Evolutionary conservation across 768 basidiomycete species (phyloP), one percentile per base, ranked within the genome.

Genomic region (Rhodosporidiobolus odoratus): DNA sequence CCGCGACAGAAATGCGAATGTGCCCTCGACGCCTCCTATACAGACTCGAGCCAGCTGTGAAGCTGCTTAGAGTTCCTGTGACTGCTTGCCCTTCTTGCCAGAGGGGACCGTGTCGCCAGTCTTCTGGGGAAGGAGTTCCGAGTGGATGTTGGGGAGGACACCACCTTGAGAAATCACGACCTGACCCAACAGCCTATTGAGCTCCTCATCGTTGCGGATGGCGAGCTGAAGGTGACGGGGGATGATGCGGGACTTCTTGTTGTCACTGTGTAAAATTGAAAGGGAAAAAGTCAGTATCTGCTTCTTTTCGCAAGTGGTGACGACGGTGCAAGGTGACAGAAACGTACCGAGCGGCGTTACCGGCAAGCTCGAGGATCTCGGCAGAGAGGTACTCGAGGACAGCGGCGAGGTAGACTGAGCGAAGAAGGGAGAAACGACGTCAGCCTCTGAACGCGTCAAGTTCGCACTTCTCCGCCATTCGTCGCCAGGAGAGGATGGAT

Each of bases 311-410:
- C n/a, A n/a, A n/a, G n/a, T n/a, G n/a, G 17, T 17, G 32, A 60
- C 4, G 32, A 19, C n/a, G 23, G 7, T 17, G 52, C 15, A 47
- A 65, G 34, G n/a, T n/a, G n/a, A n/a, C n/a, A n/a, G n/a, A n/a
- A 23, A 62, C 47, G 27, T 15, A 69, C 84, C 86, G 85, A 58
- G 89, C 89, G 54, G 75, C 82, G 81, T 82, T 82, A 76, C 91
- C 91, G 63, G 91, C 89, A 54, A 92, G 83, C 80, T 92, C 91
- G 62, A 92, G 85, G 77, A 93, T 87, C 80, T 93, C 91, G 37
- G 91, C 91, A 10, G 87, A 85, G 45, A 93, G 84, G 79, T 93
- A 92, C 80, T 92, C 91, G 35, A 92, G 84, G 64, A 92, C 90
- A 61, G 89, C 89, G 67, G 90, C 87, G 67, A 91, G 85, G 80